Conservation (phyloP, 2,329 filamentous ascomycete genomes). For the Xylariales sp. region DNA sequence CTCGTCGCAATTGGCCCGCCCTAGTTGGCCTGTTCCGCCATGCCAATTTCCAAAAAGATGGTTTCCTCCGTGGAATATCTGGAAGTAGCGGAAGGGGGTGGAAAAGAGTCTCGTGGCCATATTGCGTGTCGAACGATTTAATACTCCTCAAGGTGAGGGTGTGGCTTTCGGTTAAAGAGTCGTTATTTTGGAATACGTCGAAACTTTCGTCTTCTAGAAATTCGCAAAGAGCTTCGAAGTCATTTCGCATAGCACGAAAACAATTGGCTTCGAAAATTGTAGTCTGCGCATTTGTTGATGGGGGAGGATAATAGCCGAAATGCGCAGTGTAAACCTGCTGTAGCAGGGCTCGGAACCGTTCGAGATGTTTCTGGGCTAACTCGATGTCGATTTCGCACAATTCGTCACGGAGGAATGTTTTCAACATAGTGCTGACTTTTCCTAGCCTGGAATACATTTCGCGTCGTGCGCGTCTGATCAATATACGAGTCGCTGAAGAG, state of each 20-base stretch:
- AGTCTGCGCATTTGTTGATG: constrained; percentile 54
- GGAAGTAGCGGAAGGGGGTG: constrained; percentile 78
- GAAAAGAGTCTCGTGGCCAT: constrained; percentile 68
- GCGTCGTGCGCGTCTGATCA: constrained; percentile 70
- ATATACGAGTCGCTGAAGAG: constrained; percentile 67
- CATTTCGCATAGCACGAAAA: constrained; percentile 71
- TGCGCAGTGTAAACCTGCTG: constrained; percentile 73
- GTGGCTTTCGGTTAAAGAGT: constrained; percentile 70
- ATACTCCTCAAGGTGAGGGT: constrained; percentile 78
- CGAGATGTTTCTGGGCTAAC: constrained; percentile 74
- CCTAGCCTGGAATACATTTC: constrained; percentile 74
- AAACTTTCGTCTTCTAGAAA: constrained; percentile 74
- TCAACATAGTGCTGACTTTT: constrained; percentile 67
- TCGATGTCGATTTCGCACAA: constrained; percentile 74
- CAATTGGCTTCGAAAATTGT: constrained; percentile 67
- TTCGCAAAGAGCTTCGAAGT: constrained; percentile 78
- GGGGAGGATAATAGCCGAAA: constrained; percentile 78
- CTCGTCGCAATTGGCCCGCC: constrained; percentile 59
- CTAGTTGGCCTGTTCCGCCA: constrained; percentile 58
- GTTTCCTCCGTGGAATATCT: constrained; percentile 46
- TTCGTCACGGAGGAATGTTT: constrained; percentile 77
- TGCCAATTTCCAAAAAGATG: constrained; percentile 49
- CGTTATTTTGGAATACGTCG: constrained; percentile 60
- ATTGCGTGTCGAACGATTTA: constrained; percentile 71
- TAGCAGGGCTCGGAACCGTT: constrained; percentile 77